These are phyloP conservation scores for Phytophthora multivora DNA, from an alignment of 352 stramenopile species.

Conservation along the genomic window DNA sequence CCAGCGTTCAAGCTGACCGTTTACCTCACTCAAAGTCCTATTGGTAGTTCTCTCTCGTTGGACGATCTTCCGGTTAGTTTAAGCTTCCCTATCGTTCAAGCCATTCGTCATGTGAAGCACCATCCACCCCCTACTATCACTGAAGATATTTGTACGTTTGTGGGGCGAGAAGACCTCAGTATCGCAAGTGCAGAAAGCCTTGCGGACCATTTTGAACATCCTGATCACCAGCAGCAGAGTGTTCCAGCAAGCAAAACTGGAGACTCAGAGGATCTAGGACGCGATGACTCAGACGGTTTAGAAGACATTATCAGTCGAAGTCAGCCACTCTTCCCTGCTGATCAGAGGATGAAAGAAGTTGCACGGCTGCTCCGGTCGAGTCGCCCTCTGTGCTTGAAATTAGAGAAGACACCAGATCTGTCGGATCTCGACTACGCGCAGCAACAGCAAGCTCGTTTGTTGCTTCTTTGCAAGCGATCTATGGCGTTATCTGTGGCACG, in stretches of 20 bases:
- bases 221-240: slow-evolving; percentile 17
- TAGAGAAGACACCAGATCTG: slow-evolving; percentile 67
- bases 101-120: slow-evolving; percentile 62
- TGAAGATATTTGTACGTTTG: slow-evolving; percentile 56
- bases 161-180: slow-evolving; percentile 67
- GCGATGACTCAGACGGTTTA: slow-evolving; percentile 64
- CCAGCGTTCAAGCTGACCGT: slow-evolving; percentile 50
- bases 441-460: slow-evolving; percentile 94
- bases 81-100: slow-evolving; percentile 60
- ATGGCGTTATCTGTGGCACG: slow-evolving; percentile 94
- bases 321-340: slow-evolving; percentile 65
- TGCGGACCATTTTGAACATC: slow-evolving; percentile 6
- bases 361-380: slow-evolving; percentile 79
- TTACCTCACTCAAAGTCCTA: slow-evolving; percentile 50
- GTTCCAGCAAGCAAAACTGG: slow-evolving; percentile 11
- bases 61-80: slow-evolving; percentile 65
- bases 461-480: slow-evolving; percentile 93
- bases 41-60: slow-evolving; percentile 45
- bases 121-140: slow-evolving; percentile 62
- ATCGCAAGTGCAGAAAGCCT: slow-evolving; percentile 26
- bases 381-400: slow-evolving; percentile 68
- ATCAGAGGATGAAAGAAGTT: slow-evolving; percentile 86
- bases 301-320: slow-evolving; percentile 57
- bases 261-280: slow-evolving; percentile 13
- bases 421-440: slow-evolving; percentile 78